phyloP scores from a whole-genome alignment of 208 protist genomes.

The Leishmania mexicana region DNA sequence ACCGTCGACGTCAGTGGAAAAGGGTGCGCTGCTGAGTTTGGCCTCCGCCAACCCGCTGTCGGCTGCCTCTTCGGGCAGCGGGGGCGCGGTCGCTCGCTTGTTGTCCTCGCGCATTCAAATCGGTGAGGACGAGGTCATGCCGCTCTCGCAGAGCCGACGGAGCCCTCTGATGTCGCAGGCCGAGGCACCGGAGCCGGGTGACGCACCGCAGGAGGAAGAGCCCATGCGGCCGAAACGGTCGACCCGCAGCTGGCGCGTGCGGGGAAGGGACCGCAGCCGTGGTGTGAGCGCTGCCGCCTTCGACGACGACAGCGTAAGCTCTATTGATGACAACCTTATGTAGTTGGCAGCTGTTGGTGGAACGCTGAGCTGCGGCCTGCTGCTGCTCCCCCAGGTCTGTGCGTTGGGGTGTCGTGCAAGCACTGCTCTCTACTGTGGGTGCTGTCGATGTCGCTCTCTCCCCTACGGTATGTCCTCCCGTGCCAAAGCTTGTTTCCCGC shows the following conservation, averaged over 20 bases:
- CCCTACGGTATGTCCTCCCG: background rate
- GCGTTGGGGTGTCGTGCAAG: background rate
- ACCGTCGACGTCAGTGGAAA: background rate
- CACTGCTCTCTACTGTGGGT: background rate
- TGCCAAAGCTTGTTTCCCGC: background rate
- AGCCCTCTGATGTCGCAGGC: background rate
- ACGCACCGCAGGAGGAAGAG: background rate
- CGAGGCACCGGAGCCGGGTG: background rate
- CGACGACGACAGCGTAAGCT: background rate
- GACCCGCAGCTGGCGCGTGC: background rate
- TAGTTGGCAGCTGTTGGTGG: background rate
- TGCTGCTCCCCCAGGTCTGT: background rate
- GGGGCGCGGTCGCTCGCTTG: background rate
- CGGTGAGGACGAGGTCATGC: background rate
- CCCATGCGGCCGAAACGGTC: too few relatives aligned
- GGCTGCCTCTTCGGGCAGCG: background rate
- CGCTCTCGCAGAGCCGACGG: background rate
- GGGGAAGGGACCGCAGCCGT: background rate
- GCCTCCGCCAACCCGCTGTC: background rate
- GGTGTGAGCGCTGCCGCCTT: background rate
- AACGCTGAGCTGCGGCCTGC: background rate
- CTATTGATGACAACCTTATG: background rate
- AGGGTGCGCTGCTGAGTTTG: background rate
- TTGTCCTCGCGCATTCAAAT: background rate
- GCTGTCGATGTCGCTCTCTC: background rate